These are phyloP conservation scores for Gossypium trilobum DNA, from an alignment of 441 rosid genomes.

Conservation along the genomic window DNA sequence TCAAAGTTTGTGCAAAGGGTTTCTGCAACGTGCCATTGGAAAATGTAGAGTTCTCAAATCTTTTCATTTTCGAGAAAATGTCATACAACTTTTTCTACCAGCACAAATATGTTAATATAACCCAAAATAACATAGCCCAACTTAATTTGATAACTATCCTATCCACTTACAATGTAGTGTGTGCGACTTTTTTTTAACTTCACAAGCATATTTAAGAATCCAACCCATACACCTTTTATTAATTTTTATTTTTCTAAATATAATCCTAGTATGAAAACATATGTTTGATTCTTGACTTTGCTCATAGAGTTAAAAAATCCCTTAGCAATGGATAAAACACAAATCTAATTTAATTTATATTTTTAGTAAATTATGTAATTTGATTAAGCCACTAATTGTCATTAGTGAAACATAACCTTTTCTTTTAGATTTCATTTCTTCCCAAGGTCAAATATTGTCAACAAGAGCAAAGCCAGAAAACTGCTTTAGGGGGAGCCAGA, in stretches of 20 bases:
- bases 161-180: background rate
- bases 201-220: background rate
- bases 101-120: background rate
- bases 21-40: background rate
- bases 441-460: background rate
- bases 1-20: background rate
- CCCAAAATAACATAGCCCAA: background rate
- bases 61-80: background rate
- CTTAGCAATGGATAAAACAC: background rate
- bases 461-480: background rate
- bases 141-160: background rate
- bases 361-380: background rate
- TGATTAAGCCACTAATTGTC: conserved; percentile 1
- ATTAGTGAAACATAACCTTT: background rate
- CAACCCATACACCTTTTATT: background rate
- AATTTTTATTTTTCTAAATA: background rate
- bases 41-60: background rate
- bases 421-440: background rate
- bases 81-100: background rate
- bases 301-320: background rate
- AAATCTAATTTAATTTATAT: background rate
- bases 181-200: background rate
- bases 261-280: background rate
- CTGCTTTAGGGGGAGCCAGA: background rate
- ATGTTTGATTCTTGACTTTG: background rate